A percentile compares a stretch with the other conserved stretches of the same genome.
These are phyloP conservation scores for Quercus aquifolioides DNA, from an alignment of 306 rosid species.

Conservation along the genomic window DNA sequence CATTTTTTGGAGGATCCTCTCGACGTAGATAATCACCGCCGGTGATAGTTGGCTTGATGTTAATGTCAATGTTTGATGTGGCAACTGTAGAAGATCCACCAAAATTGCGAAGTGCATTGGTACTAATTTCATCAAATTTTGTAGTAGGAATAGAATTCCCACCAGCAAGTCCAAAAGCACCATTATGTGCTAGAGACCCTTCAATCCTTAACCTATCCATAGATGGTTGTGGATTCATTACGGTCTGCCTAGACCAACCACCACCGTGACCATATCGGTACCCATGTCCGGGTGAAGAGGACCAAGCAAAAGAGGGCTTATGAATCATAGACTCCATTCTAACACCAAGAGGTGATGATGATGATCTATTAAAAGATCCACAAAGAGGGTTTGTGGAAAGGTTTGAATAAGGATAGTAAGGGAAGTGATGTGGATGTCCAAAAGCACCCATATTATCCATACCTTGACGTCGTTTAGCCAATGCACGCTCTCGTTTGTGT, in stretches of 20 bases:
- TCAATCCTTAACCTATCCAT: conserved; percentile 23
- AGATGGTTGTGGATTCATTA: conserved; percentile 1
- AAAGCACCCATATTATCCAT: conserved; percentile 14
- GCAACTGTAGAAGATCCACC: not conserved
- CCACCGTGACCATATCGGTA: conserved; percentile 11
- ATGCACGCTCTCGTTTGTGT: conserved; percentile 66
- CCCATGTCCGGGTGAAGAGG: not conserved
- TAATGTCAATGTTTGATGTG: not conserved
- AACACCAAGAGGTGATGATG: conserved; percentile 40
- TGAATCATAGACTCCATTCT: conserved; percentile 61
- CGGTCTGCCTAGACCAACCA: conserved; percentile 10
- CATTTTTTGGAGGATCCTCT: conserved; percentile 1
- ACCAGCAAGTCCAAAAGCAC: not conserved
- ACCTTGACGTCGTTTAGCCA: conserved; percentile 64
- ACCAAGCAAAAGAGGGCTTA: conserved; percentile 33
- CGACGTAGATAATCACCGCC: not conserved
- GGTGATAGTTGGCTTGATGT: not conserved
- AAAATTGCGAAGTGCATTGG: not conserved
- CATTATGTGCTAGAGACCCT: conserved; percentile 6
- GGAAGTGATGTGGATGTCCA: conserved; percentile 17
- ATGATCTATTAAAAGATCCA: conserved; percentile 32
- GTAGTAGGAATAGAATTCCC: not conserved
- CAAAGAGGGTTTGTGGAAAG: conserved; percentile 18
- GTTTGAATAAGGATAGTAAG: conserved; percentile 35
- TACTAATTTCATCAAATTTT: conserved; percentile 1